Base-by-base conservation (phyloP, 345 rosid genomes). In the Citrus reticulata region DNA sequence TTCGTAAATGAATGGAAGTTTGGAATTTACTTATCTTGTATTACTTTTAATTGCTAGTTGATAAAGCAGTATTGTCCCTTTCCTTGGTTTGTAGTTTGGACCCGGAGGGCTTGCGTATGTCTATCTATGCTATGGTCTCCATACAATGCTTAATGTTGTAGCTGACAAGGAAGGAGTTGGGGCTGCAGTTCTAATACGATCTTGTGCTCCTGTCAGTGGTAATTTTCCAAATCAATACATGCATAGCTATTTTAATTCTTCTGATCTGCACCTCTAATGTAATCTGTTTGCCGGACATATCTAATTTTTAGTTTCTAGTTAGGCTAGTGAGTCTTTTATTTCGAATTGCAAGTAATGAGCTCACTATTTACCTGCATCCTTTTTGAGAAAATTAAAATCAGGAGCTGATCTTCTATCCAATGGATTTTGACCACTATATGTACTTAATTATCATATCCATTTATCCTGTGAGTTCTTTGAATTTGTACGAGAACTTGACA, bases 51-150 rank as follows among this genome's bases (percentile, higher is more conserved):
- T 37, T 34, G 42, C 9, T 62, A 10, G 62, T 65, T 9, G 63
- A 34, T 76, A 8, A 64, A 73, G 24, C 76, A 61, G 46, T 40
- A 19, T 78, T 64, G 72, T 61, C 0, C 40, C 40, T 37, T 37
- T 9, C 22, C 24, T n/a, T 10, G 80, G 77, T 61, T n/a, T 75
- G n/a, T 76, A 95, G 99, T 95, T 95, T 87, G 96, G 98, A 78
- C 87, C 91, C 1, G 99, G 97, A 76, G 99, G 98, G 30, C 98
- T 90, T 85, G 95, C 98, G 0, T 94, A 96, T 87, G 98, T 94
- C 69, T 96, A 96, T 80, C 97, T 90, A 49, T 96, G 99, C 88
- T 96, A 90, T 78, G 99, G 99, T 77, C 89, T 92, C 27, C 98
- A 96, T 77, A 86, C 90, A 63, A 93, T 96, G 97, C 94, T 96